Base-by-base conservation (phyloP, 1,139 yeast species). In the Suhomyces yuchorum region DNA sequence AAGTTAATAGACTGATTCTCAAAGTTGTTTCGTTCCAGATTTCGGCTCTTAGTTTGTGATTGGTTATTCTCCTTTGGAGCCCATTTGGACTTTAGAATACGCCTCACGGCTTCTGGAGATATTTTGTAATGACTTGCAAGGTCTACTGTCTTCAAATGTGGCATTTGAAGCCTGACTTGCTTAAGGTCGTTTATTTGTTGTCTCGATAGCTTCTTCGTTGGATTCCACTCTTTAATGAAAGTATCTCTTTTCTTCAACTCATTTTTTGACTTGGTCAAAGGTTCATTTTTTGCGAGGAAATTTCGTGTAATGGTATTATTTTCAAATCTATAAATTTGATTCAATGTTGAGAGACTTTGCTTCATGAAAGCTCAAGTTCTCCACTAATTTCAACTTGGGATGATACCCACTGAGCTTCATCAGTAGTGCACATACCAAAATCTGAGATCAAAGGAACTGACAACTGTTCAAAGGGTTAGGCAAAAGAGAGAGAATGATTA, bases 1-100 rank as follows among this genome's bases (percentile, higher is more conserved):
- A 17, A 9, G n/a, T 14, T 17, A 4, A 32, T 7, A 14, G 35
- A n/a, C n/a, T 32, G 35, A 5, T 32, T 5, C 35, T 14, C 18
- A 17, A 17, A 15, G 6, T 3, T 14, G 9, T 11, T 32, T 32
- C 19, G 4, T 9, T 8, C 30, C 14, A 32, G 41, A 4, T 39
- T 41, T 22, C 48, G 46, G 14, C 58, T 48, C 33, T 59, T 49
- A 4, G n/a, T 9, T 26, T 26, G 30, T 9, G 68, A 74, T 46
- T 78, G 82, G 42, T 82, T 85, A 4, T 71, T 74, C 2, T 71
- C 77, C 2, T 65, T 66, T 1, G 97, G 97, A 18, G 67, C 68
- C 96, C 96, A 92, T 34, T 77, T 80, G 6, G 96, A 84, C 60
- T 80, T 84, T 52, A 92, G 64, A 9, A 92, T 89, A 52, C 97